Evolutionary conservation across 108 stramenopile genomes (phyloP), one percentile per base, ranked within the genome.

Genomic region (Aurantiochytrium sp.): DNA sequence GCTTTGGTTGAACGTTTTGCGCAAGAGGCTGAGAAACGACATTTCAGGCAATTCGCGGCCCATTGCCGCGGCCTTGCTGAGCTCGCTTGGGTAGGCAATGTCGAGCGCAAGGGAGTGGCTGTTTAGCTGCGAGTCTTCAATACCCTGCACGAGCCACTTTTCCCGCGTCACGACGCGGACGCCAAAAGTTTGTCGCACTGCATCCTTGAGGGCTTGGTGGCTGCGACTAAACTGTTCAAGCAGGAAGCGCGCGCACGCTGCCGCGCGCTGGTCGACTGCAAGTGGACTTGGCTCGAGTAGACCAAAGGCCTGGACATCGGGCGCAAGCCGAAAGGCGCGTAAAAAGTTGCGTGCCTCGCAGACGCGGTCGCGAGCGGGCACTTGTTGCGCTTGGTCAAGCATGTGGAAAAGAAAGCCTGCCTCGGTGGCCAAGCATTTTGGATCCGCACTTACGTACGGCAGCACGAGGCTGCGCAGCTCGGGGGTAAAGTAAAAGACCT

Each of bases 151-250:
- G 21, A 59, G 59, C 58, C 58, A 83, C 28, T 83, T 83, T 35
- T 83, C 87, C 29, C 87, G 58, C 16, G 23, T 14, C 59, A 35
- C 19, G 19, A 88, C 25, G 59, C 44, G 87, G 5, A 59, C 45
- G 28, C 25, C 87, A 44, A 88, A 59, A 0, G 45, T 53, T 12
- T 83, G 76, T 4, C n/a, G 6, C 10, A 83, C 23, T 8, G 25
- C 76, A 35, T 83, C 51, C 51, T 83, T 83, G n/a, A 83, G 51
- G 6, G 51, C 49, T 10, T 47, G 45, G 51, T 83, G 76, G 51
- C 76, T 83, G 19, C 76, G 45, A 45, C 76, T 83, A 23, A 83
- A 83, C 23, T 88, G 87, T 43, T 88, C 87, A 21, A 88, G 45
- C 58, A 59, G 5, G 59, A 88, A 88, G 59, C 87, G 87, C 23